Base-by-base conservation (phyloP, 2,329 filamentous ascomycete genomes). In the Penicillium paneum region DNA sequence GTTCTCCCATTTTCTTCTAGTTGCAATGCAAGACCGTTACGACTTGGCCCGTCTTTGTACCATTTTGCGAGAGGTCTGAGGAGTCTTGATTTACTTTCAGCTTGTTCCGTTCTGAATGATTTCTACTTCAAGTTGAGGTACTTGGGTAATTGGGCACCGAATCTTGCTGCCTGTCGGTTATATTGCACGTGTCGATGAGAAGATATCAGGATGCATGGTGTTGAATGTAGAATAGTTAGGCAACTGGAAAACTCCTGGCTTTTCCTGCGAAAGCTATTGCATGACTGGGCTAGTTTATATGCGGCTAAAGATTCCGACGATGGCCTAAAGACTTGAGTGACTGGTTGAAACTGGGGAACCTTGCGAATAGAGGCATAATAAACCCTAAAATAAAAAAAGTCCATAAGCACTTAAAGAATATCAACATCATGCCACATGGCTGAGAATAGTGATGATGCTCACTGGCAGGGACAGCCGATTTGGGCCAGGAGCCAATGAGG, bases 21-120 rank as follows among this genome's bases (percentile, higher is more conserved):
- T 67, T 65, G 69, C 66, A 72, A 72, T 71, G 66, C 67, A 67
- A 71, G 64, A 71, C 62, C 61, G 57, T 71, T 66, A 71, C 66
- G 69, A 71, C 64, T 71, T 67, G 66, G 54, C 62, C 54, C 58
- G 46, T 60, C 55, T 62, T 56, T 21, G 55, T 57, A 59, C 40
- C 29, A 57, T 56, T 43, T 59, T 46, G 38, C 49, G 54, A 60
- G 56, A 39, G 28, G 46, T 24, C 46, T 34, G 31, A 32, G 44
- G 40, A 50, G 34, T 43, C 39, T 50, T 52, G 40, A 53, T 52
- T 56, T 34, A 47, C 52, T 57, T 56, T 29, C 55, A 62, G 54
- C 44, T 52, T 48, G 52, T 61, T 60, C 50, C 39, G 19, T 12
- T 49, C 12, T 49, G 11, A 24, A 24, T 31, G 46, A n/a, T 28